Conservation (phyloP, 2,329 filamentous ascomycete species). For the Penicillium nordicum region DNA sequence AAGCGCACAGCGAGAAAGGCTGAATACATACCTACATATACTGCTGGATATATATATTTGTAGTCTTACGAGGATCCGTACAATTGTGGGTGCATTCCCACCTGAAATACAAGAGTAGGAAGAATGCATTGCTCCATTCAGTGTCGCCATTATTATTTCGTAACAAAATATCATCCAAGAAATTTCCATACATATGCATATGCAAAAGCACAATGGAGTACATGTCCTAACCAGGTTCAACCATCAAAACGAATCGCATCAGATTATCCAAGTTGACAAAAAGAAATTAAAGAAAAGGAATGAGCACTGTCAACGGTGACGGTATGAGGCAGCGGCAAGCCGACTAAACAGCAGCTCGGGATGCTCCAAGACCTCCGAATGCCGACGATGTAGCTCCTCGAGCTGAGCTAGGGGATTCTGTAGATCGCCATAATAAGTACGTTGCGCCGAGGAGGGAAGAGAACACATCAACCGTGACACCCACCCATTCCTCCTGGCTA, state of each 20-base stretch:
- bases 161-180: background rate
- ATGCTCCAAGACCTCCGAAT: constrained; percentile 60
- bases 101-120: background rate
- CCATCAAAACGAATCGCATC: background rate
- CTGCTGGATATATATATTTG: background rate
- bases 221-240: background rate
- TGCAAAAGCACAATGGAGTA: constrained; percentile 1
- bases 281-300: background rate
- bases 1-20: too few relatives aligned
- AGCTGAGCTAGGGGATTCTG: constrained; percentile 70
- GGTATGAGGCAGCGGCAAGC: constrained; percentile 9
- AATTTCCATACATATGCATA: constrained; percentile 5
- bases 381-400: constrained; percentile 65
- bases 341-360: constrained; percentile 24
- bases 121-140: background rate
- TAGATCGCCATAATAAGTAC: constrained; percentile 47
- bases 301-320: background rate
- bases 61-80: too few relatives aligned
- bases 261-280: background rate
- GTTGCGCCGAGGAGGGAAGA: constrained; percentile 42
- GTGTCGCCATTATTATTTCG: background rate
- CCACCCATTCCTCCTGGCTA: constrained; percentile 89
- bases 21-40: too few relatives aligned
- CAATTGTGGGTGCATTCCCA: background rate
- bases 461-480: constrained; percentile 54